Evolutionary conservation across 177 flowering plant genomes (phyloP).

Genomic region (Vitis hybrid): DNA sequence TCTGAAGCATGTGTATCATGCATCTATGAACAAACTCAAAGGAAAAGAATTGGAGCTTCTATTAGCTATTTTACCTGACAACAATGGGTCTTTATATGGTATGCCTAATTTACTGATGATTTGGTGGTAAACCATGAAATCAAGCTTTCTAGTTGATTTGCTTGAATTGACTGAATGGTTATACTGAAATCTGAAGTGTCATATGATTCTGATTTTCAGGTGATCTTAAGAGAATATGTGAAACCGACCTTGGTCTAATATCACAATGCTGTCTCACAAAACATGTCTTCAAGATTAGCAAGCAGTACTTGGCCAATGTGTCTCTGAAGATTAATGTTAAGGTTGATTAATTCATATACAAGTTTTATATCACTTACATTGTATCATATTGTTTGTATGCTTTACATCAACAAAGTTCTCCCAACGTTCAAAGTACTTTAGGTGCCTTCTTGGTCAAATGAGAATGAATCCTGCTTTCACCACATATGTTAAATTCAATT

Average conservation of each 20-base stretch:
- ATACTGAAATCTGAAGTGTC: conserved; percentile 3
- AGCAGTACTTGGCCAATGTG: conserved; percentile 91
- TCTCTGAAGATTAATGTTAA: conserved; percentile 92
- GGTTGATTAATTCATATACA: conserved; percentile 33
- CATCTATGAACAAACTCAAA: conserved; percentile 60
- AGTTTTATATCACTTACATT: background rate
- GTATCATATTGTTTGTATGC: background rate
- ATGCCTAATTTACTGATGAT: conserved; percentile 17
- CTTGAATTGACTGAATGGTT: background rate
- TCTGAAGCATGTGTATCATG: conserved; percentile 74
- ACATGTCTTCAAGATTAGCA: conserved; percentile 84
- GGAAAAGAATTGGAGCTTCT: conserved; percentile 88
- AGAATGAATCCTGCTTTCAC: background rate
- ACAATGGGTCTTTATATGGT: conserved; percentile 93
- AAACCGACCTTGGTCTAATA: conserved; percentile 90
- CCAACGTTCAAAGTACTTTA: background rate
- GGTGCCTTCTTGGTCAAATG: background rate
- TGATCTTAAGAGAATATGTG: conserved; percentile 91
- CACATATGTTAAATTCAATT: too few species aligned
- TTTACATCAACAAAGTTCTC: too few species aligned
- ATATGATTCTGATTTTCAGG: conserved; percentile 43
- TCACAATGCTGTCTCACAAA: conserved; percentile 95
- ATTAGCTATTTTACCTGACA: conserved; percentile 84
- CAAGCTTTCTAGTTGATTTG: conserved; percentile 3
- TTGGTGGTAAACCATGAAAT: conserved; percentile 5